Conservation (phyloP, 169 alveolate genomes). For the Cryptosporidium bovis region DNA sequence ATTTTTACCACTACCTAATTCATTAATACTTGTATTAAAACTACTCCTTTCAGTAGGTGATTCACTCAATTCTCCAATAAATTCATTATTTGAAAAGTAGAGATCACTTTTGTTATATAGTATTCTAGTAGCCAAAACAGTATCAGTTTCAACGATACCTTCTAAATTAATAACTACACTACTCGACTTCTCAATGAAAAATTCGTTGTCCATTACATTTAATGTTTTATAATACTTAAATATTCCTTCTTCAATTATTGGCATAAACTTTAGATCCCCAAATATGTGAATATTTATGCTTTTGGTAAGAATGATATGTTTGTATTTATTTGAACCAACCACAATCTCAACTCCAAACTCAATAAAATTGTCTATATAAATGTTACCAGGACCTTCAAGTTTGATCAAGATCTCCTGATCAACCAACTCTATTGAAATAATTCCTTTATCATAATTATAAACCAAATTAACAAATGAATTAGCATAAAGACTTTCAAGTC, state of each 20-base stretch:
- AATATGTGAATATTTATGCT: slow-evolving; percentile 10
- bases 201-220: background rate
- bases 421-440: background rate
- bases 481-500: background rate
- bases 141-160: background rate
- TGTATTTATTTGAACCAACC: background rate
- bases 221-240: slow-evolving; percentile 17
- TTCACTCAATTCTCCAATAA: background rate
- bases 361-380: slow-evolving; percentile 1
- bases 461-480: background rate
- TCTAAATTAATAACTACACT: background rate
- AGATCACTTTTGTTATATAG: background rate
- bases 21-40: slow-evolving; percentile 8
- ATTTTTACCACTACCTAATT: slow-evolving; percentile 1
- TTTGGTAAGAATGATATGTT: background rate
- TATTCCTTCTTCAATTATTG: background rate
- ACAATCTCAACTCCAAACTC: slow-evolving; percentile 45
- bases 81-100: background rate
- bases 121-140: background rate
- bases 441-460: slow-evolving; percentile 1
- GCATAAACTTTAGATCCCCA: slow-evolving; percentile 20
- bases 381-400: slow-evolving; percentile 14
- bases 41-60: background rate
- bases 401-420: slow-evolving; percentile 9
- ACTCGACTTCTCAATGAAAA: slow-evolving; percentile 29